Base-by-base conservation (phyloP, 148 eudicot species). In the Rhododendron williamsianum region DNA sequence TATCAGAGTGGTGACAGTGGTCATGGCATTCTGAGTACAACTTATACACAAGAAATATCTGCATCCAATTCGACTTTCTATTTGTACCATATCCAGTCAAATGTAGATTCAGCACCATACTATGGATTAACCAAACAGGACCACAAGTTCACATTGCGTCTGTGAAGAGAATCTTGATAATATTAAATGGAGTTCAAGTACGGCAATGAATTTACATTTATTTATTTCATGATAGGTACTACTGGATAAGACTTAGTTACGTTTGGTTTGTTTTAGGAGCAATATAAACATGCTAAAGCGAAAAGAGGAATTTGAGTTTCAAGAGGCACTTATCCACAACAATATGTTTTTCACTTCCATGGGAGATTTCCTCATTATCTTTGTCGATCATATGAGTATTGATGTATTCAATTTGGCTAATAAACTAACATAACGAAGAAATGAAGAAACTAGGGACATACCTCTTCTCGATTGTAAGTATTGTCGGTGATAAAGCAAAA, bases 401-500 rank as follows among this genome's bases (percentile, higher is more conserved):
- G 11, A 19, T 19, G 7, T 18, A 23, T 0, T 27, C 51, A 35
- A 38, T 33, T 82, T 82, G 73, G 52, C 52, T 23, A 45, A 45
- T 4, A 80, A 80, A 30, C 30, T 21, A 60, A 58, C 36, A 16
- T 16, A 27, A 58, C 48, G 0, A 79, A 38, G 41, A 35, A 12
- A 35, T 36, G 73, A 81, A 81, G 73, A 52, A 33, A 69, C 10
- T 33, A 84, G 72, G 51, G 49, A 49, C 84, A 67, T 72, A 93
- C 98, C 95, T 94, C 96, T 86, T 89, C 92, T 90, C 86, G 93
- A 35, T 93, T 87, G 87, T 94, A 95, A 87, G 98, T 94, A 82
- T 93, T 94, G 78, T 94, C 98, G 4, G 98, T 95, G 91, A 95
- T 95, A 90, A 93, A 93, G 86, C 98, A 94, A 85, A 95, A 92